phyloP scores from a whole-genome alignment of 2,329 filamentous ascomycete genomes.

The Aspergillaceae sp. region DNA sequence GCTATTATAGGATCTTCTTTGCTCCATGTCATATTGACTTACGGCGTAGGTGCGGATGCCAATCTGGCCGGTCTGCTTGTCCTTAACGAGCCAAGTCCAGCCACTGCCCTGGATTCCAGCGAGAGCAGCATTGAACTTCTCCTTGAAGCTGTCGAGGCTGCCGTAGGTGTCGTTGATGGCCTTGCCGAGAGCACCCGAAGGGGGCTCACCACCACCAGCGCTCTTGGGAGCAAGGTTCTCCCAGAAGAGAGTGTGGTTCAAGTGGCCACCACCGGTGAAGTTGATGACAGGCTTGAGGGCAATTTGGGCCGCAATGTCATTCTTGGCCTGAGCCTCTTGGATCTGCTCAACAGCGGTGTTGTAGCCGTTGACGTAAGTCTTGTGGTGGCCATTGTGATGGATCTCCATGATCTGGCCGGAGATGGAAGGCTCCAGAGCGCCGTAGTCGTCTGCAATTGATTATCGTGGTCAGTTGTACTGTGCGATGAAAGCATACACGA shows the following conservation, averaged over 20 bases:
- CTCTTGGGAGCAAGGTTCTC: slow-evolving; percentile 57
- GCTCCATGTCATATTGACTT: slow-evolving; percentile 14
- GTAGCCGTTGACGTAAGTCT: slow-evolving; percentile 84
- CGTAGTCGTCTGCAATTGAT: slow-evolving; percentile 75
- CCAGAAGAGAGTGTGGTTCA: slow-evolving; percentile 59
- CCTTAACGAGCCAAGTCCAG: slow-evolving; percentile 57
- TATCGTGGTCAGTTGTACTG: neutral
- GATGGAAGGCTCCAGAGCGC: slow-evolving; percentile 76
- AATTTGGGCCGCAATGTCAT: slow-evolving; percentile 50
- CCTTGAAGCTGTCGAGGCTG: slow-evolving; percentile 51
- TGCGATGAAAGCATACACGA: neutral
- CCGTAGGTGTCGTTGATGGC: slow-evolving; percentile 54
- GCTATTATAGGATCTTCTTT: neutral
- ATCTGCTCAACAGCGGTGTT: slow-evolving; percentile 71
- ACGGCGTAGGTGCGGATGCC: slow-evolving; percentile 57
- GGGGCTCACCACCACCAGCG: slow-evolving; percentile 55
- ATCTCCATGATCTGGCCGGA: slow-evolving; percentile 93
- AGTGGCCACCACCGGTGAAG: slow-evolving; percentile 56
- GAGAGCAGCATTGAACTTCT: slow-evolving; percentile 55
- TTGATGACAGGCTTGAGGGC: slow-evolving; percentile 54
- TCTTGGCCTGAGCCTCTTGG: slow-evolving; percentile 47
- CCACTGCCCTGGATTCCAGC: slow-evolving; percentile 58
- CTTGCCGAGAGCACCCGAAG: slow-evolving; percentile 48
- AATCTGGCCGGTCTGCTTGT: slow-evolving; percentile 51
- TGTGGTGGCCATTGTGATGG: slow-evolving; percentile 89